These are phyloP conservation scores for Neonectria hederae DNA, from an alignment of 2,329 filamentous ascomycete genomes.

Conservation along the genomic window DNA sequence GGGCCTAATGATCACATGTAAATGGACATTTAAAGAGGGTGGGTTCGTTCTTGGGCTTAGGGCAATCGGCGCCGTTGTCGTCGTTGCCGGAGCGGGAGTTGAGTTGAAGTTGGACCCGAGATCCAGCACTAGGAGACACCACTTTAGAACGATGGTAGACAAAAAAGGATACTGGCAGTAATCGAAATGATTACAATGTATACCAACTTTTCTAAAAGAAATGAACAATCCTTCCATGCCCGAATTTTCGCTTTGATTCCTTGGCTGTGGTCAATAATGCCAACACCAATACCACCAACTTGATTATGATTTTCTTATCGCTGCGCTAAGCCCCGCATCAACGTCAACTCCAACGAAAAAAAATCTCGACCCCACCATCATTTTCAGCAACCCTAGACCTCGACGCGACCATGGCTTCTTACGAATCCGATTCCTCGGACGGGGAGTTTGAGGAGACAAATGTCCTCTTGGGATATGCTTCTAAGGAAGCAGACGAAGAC, in stretches of 20 bases:
- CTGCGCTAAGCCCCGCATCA: slow-evolving; percentile 46
- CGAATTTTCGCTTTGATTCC: background rate
- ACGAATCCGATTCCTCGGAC: slow-evolving; percentile 87
- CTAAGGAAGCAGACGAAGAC: slow-evolving; percentile 81
- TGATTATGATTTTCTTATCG: slow-evolving; percentile 17
- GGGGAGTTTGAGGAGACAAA: slow-evolving; percentile 81
- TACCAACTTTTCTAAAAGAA: slow-evolving; percentile 17
- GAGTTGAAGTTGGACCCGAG: slow-evolving; percentile 6
- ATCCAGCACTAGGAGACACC: slow-evolving; percentile 40
- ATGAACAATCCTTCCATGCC: background rate
- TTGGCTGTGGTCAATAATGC: background rate
- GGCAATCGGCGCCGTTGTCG: background rate
- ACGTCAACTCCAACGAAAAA: slow-evolving; percentile 45
- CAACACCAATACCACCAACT: background rate
- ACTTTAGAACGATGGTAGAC: slow-evolving; percentile 50
- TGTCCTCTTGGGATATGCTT: slow-evolving; percentile 89
- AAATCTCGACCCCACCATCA: slow-evolving; percentile 54
- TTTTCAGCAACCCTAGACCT: slow-evolving; percentile 28
- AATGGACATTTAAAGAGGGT: background rate
- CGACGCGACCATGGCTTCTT: slow-evolving; percentile 69
- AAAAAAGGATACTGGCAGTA: slow-evolving; percentile 48
- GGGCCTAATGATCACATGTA: slow-evolving; percentile 65
- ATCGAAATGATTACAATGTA: slow-evolving; percentile 37
- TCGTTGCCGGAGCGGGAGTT: background rate
- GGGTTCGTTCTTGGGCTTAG: background rate